Conservation (phyloP, 768 basidiomycete species). For the Dacryopinax primogenitus region DNA sequence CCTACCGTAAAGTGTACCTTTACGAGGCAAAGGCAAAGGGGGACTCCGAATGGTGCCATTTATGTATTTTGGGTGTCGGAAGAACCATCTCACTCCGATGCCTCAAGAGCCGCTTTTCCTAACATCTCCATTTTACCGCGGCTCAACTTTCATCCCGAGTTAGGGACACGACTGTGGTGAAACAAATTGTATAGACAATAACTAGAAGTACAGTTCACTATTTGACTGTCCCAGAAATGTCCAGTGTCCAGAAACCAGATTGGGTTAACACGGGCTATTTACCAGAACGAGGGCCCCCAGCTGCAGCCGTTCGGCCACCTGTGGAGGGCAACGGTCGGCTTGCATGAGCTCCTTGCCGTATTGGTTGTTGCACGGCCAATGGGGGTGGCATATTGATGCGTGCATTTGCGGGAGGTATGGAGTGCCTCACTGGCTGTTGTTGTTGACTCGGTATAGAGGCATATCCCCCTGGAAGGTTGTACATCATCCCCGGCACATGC, state of each 20-base stretch:
- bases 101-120: too few relatives aligned
- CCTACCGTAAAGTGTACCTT: too few relatives aligned
- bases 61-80: too few relatives aligned
- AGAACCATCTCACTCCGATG: too few relatives aligned
- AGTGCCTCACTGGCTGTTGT: neutral
- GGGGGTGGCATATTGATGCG: neutral
- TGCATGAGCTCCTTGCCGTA: neutral
- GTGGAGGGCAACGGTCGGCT: neutral
- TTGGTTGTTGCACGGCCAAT: neutral
- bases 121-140: too few relatives aligned
- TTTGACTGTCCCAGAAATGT: neutral
- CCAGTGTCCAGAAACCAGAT: neutral
- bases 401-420: neutral
- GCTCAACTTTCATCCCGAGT: too few relatives aligned
- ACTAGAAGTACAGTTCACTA: neutral
- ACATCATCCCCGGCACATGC: slow-evolving; percentile 4
- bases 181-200: too few relatives aligned
- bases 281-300: neutral
- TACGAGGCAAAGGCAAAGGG: too few relatives aligned
- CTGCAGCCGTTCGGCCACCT: neutral
- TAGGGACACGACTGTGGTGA: too few relatives aligned
- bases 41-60: too few relatives aligned
- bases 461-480: neutral
- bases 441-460: neutral
- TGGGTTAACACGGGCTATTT: neutral